A percentile compares a stretch with the other conserved stretches of the same genome.
phyloP scores from a whole-genome alignment of 108 stramenopile species.

The Chaetoceros muelleri region DNA sequence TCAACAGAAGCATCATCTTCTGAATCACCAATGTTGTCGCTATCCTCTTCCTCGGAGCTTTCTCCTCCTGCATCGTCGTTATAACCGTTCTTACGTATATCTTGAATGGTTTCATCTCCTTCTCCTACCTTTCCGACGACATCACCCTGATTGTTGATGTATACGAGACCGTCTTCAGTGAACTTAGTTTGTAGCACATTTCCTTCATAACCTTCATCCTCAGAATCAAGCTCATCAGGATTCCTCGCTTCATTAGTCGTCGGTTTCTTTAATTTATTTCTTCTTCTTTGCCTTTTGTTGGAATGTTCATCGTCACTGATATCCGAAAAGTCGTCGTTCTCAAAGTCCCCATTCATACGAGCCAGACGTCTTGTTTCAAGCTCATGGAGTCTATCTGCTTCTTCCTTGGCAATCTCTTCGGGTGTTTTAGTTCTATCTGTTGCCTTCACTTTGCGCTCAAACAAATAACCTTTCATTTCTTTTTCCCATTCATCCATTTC shows the following conservation, averaged over 20 bases:
- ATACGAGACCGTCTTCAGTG: constrained; percentile 78
- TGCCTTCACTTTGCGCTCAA: constrained; percentile 68
- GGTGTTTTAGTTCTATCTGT: constrained; percentile 91
- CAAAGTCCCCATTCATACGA: constrained; percentile 88
- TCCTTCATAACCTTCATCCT: constrained; percentile 30
- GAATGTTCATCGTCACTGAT: constrained; percentile 49
- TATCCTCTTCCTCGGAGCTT: constrained; percentile 10
- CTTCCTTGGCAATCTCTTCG: constrained; percentile 91
- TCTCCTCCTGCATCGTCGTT: constrained; percentile 6
- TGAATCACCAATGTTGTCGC: constrained; percentile 7
- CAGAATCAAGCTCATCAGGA: constrained; percentile 57
- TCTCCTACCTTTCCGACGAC: constrained; percentile 51
- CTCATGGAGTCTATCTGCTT: constrained; percentile 78
- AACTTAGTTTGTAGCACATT: constrained; percentile 40
- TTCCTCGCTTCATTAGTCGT: constrained; percentile 8
- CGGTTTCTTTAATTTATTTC: constrained; percentile 18
- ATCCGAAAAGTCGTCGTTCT: constrained; percentile 76
- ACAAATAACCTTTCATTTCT: constrained; percentile 70
- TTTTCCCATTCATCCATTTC: constrained; percentile 80
- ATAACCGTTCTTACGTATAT: too few species aligned
- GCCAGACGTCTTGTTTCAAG: constrained; percentile 81
- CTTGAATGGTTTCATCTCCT: constrained; percentile 21
- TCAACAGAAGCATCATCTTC: constrained; percentile 14
- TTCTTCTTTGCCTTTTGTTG: constrained; percentile 10
- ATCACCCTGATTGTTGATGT: constrained; percentile 55